Evolutionary conservation across 2,329 filamentous ascomycete species (phyloP).

Genomic region (Fusarium pseudoanthophilum): DNA sequence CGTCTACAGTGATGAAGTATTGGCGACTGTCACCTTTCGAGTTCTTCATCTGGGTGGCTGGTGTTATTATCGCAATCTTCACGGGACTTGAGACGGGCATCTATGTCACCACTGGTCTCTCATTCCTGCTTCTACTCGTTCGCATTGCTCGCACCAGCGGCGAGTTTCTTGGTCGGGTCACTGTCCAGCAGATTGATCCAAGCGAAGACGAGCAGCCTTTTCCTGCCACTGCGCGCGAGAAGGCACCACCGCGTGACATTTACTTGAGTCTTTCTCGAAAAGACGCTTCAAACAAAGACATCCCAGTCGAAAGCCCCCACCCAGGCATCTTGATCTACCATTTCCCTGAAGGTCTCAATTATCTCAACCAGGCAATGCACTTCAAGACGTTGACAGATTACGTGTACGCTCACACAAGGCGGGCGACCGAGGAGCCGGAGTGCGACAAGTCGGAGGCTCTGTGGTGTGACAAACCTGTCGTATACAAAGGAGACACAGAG

Average conservation of each 20-base stretch:
- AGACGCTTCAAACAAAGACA: constrained; percentile 58
- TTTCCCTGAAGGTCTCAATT: constrained; percentile 63
- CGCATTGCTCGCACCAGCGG: constrained; percentile 60
- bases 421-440: constrained; percentile 51
- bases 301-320: constrained; percentile 55
- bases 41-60: constrained; percentile 78
- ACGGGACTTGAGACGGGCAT: constrained; percentile 62
- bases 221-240: background rate
- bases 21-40: constrained; percentile 81
- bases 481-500: constrained; percentile 14
- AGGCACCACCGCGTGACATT: constrained; percentile 43
- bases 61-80: constrained; percentile 69
- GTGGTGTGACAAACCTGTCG: constrained; percentile 61
- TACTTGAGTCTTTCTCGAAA: constrained; percentile 56
- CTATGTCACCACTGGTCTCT: constrained; percentile 59
- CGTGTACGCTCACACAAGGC: constrained; percentile 48
- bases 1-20: constrained; percentile 79
- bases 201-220: background rate
- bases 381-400: constrained; percentile 52
- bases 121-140: constrained; percentile 56
- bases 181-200: constrained; percentile 26
- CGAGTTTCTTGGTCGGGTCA: constrained; percentile 57
- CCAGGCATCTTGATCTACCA: constrained; percentile 65
- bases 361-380: constrained; percentile 62
- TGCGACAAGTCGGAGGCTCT: constrained; percentile 56